Evolutionary conservation across 2,329 filamentous ascomycete genomes (phyloP).

Genomic region (Diplodia seriata): DNA sequence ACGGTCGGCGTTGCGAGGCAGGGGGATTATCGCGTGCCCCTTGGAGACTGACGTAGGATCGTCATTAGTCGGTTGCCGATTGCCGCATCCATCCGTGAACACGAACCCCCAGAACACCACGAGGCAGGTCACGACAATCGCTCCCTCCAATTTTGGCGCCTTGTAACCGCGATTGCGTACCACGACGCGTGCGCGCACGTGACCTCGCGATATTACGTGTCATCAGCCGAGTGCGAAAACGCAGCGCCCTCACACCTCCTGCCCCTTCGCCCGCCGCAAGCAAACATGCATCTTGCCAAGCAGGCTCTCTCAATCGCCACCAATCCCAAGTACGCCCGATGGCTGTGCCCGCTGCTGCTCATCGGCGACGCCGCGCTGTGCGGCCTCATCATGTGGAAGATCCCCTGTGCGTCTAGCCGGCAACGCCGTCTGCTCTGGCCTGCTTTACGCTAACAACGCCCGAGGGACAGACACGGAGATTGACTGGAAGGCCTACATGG

Average conservation of each 20-base stretch:
- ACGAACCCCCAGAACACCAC: neutral
- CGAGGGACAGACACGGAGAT: conserved; percentile 83
- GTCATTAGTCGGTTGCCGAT: too few relatives aligned
- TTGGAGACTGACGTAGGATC: neutral
- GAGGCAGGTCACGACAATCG: neutral
- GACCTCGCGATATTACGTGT: conserved; percentile 24
- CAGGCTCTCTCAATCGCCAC: conserved; percentile 51
- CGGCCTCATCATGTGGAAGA: conserved; percentile 75
- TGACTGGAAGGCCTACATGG: conserved; percentile 97
- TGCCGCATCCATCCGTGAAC: neutral
- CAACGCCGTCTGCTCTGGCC: neutral
- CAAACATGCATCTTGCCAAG: conserved; percentile 48
- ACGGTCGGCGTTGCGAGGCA: too few relatives aligned
- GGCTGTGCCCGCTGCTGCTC: conserved; percentile 72
- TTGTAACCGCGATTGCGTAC: conserved; percentile 5
- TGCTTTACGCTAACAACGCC: too few relatives aligned
- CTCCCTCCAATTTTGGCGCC: neutral
- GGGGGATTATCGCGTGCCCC: too few relatives aligned
- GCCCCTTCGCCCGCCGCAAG: neutral
- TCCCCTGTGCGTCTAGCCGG: conserved; percentile 71
- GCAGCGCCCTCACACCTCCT: too few relatives aligned
- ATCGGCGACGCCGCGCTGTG: conserved; percentile 75
- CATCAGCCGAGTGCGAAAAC: neutral
- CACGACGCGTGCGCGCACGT: conserved; percentile 3
- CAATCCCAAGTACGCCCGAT: conserved; percentile 65